Evolutionary conservation across 768 basidiomycete genomes (phyloP).

Genomic region (Russula ochroleuca): DNA sequence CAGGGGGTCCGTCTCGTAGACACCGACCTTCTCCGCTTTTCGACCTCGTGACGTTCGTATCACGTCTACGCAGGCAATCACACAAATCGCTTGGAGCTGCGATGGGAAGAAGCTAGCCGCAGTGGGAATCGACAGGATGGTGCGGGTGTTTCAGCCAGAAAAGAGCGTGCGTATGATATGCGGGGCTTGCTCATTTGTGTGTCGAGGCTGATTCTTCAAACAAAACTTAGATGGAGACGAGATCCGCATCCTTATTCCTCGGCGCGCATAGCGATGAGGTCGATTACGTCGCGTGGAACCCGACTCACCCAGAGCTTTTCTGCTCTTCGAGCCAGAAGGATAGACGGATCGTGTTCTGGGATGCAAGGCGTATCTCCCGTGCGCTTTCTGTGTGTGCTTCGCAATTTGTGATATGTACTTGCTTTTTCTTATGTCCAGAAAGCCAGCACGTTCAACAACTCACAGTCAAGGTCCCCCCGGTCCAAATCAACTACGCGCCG

Average conservation of each 20-base stretch:
- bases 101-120: conserved; percentile 77
- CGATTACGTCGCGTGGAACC: conserved; percentile 83
- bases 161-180: conserved; percentile 54
- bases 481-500: conserved; percentile 65
- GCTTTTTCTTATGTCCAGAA: conserved; percentile 43
- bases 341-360: conserved; percentile 75
- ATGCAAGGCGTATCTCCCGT: conserved; percentile 62
- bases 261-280: conserved; percentile 75
- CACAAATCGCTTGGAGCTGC: conserved; percentile 78
- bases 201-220: background rate
- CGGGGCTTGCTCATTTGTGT: background rate
- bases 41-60: conserved; percentile 72
- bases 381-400: background rate
- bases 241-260: conserved; percentile 58
- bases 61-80: conserved; percentile 59
- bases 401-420: background rate
- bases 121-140: conserved; percentile 77
- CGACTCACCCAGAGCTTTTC: conserved; percentile 78
- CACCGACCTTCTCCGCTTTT: conserved; percentile 75
- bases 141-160: conserved; percentile 73
- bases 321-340: conserved; percentile 78
- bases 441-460: conserved; percentile 62
- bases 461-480: conserved; percentile 53
- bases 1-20: conserved; percentile 38
- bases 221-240: conserved; percentile 57